phyloP scores from a whole-genome alignment of 2,329 filamentous ascomycete genomes.

The Parafenestella ontariensis region DNA sequence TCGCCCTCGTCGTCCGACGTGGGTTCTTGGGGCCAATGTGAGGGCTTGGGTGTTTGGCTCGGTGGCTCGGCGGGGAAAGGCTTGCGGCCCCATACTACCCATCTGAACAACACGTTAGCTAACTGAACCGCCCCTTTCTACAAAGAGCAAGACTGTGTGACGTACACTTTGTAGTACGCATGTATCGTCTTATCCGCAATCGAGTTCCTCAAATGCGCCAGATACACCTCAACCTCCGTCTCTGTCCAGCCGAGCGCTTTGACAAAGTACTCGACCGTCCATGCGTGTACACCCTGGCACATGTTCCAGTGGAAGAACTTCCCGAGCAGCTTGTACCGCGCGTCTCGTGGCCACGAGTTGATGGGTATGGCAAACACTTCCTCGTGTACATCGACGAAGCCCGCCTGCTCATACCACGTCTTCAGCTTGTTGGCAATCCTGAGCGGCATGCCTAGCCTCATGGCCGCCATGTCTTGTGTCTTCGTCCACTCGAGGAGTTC shows the following conservation, averaged over 20 bases:
- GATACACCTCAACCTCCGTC: slow-evolving; percentile 54
- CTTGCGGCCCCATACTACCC: slow-evolving; percentile 38
- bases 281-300: slow-evolving; percentile 54
- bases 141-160: not conserved
- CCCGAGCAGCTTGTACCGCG: slow-evolving; percentile 57
- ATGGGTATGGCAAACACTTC: slow-evolving; percentile 61
- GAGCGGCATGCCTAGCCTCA: slow-evolving; percentile 55
- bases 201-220: slow-evolving; percentile 53
- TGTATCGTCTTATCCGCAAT: slow-evolving; percentile 50
- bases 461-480: slow-evolving; percentile 54
- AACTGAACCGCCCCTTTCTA: not conserved
- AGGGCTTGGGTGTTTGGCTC: slow-evolving; percentile 23
- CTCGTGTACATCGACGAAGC: slow-evolving; percentile 65
- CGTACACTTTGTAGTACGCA: slow-evolving; percentile 54
- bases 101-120: slow-evolving; percentile 19
- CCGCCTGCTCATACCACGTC: slow-evolving; percentile 62
- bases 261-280: slow-evolving; percentile 53
- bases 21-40: slow-evolving; percentile 25
- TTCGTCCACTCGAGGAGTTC: slow-evolving; percentile 58
- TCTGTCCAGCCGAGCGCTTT: slow-evolving; percentile 53
- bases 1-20: slow-evolving; percentile 13
- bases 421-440: slow-evolving; percentile 62
- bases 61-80: slow-evolving; percentile 24
- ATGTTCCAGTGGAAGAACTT: slow-evolving; percentile 57
- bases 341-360: slow-evolving; percentile 60